Percentiles rank a stretch among this genome's conserved stretches.
phyloP scores from a whole-genome alignment of 768 basidiomycete species.

The Calocybe gangraenosa region DNA sequence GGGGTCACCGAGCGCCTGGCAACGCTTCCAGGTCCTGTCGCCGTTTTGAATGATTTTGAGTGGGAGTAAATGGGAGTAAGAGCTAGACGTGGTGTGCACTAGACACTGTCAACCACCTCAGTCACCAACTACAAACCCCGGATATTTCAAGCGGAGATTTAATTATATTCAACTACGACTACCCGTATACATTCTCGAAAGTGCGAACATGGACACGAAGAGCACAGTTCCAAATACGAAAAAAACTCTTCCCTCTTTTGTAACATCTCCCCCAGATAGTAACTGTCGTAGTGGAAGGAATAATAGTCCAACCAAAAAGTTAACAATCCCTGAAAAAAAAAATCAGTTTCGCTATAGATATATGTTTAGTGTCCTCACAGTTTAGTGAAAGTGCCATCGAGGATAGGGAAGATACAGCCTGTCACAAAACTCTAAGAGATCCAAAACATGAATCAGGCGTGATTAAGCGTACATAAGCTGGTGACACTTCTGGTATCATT shows the following conservation, averaged over 20 bases:
- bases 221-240: constrained; percentile 74
- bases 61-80: constrained; percentile 34
- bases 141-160: constrained; percentile 28
- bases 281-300: constrained; percentile 83
- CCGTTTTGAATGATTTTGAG: constrained; percentile 56
- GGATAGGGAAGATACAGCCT: constrained; percentile 81
- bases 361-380: constrained; percentile 40
- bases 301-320: constrained; percentile 78
- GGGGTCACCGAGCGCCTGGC: constrained; percentile 70
- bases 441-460: neutral
- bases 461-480: constrained; percentile 56
- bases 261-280: constrained; percentile 55
- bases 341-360: neutral
- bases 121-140: constrained; percentile 25
- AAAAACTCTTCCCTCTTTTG: constrained; percentile 84
- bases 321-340: constrained; percentile 61
- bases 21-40: constrained; percentile 67
- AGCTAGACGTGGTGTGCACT: constrained; percentile 34
- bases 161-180: constrained; percentile 20
- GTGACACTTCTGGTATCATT: constrained; percentile 87
- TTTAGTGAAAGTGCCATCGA: constrained; percentile 71
- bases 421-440: constrained; percentile 3
- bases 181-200: constrained; percentile 36
- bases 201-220: constrained; percentile 28
- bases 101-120: constrained; percentile 39